A percentile compares a stretch with the other conserved stretches of the same genome.
These are phyloP conservation scores for Sarcocystis neurona DNA, from an alignment of 169 alveolate species.

Conservation along the genomic window DNA sequence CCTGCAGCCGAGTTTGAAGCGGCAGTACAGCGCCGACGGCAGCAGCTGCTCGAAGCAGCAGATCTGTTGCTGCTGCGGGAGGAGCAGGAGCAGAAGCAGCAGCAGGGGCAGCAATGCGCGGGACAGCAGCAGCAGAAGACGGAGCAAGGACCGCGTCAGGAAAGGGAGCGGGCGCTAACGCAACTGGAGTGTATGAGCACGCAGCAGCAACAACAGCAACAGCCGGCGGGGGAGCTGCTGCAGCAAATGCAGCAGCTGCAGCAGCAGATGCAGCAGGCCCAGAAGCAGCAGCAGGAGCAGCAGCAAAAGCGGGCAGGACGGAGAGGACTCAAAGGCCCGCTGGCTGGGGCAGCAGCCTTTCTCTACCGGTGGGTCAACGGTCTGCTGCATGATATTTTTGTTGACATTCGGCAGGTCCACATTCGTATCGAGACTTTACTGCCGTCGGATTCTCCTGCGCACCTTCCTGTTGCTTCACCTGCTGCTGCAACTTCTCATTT, in stretches of 20 bases:
- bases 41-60: conserved; percentile 10
- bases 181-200: too few species aligned
- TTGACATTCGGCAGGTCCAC: background rate
- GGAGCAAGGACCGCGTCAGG: background rate
- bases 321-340: conserved; percentile 5
- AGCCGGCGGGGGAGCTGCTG: background rate
- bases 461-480: background rate
- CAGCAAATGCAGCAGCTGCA: background rate
- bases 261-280: background rate
- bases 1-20: background rate
- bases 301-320: background rate
- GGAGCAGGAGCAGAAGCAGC: background rate
- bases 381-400: conserved; percentile 10
- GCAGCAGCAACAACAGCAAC: conserved; percentile 20
- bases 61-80: conserved; percentile 9
- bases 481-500: background rate
- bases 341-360: conserved; percentile 9
- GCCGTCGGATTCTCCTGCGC: too few species aligned
- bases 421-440: conserved; percentile 8
- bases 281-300: background rate
- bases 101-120: background rate
- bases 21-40: conserved; percentile 9
- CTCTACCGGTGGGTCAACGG: conserved; percentile 9
- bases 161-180: too few species aligned
- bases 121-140: background rate